These are phyloP conservation scores for Aphanomyces cochlioides DNA, from an alignment of 352 stramenopile species.

Conservation along the genomic window DNA sequence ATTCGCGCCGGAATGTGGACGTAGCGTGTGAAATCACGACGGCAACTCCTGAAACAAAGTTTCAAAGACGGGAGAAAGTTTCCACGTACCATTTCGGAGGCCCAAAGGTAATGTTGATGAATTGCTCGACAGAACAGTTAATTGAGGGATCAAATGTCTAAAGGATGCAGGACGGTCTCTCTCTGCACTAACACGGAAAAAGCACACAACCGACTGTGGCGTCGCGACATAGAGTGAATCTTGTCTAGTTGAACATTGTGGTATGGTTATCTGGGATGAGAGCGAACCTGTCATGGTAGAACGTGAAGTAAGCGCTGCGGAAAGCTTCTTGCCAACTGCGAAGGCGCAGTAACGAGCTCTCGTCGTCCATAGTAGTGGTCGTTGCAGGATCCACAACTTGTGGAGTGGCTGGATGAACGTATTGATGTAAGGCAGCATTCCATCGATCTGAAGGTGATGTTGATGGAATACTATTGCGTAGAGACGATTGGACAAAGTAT, in stretches of 20 bases:
- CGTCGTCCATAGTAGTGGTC: conserved; percentile 5
- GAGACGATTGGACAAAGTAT: conserved; percentile 2
- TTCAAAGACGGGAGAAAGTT: neutral
- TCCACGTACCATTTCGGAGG: too few relatives aligned
- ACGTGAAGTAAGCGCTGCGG: conserved; percentile 15
- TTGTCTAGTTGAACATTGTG: neutral
- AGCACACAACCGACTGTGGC: conserved; percentile 17
- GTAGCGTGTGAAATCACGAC: conserved; percentile 18
- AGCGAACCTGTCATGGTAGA: conserved; percentile 1
- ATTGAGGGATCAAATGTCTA: neutral
- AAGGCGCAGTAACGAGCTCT: neutral
- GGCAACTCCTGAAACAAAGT: neutral
- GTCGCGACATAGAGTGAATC: conserved; percentile 14
- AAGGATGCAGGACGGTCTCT: neutral
- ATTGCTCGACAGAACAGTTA: neutral
- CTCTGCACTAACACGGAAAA: neutral
- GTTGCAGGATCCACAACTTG: neutral
- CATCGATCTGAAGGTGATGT: neutral
- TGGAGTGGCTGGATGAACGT: conserved; percentile 11
- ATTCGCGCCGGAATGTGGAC: conserved; percentile 7
- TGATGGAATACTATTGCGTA: neutral
- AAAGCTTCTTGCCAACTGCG: conserved; percentile 19
- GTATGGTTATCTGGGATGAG: neutral
- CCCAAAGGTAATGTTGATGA: neutral
- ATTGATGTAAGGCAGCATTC: conserved; percentile 21